A percentile compares a stretch with the other conserved stretches of the same genome.
phyloP scores from a whole-genome alignment of 768 basidiomycete species.

The Mycena olivaceomarginata region DNA sequence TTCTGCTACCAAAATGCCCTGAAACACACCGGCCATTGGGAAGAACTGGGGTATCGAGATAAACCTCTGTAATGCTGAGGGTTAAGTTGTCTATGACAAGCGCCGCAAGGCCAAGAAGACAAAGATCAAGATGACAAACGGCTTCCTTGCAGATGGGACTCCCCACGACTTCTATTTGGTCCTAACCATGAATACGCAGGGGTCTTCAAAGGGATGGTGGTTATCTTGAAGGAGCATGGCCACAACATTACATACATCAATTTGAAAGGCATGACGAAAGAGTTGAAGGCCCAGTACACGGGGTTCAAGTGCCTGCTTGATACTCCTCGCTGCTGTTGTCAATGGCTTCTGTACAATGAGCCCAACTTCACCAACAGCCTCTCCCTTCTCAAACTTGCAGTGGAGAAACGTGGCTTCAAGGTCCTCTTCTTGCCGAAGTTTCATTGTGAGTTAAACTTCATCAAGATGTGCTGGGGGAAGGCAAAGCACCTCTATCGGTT shows the following conservation, averaged over 20 bases:
- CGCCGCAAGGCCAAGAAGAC: constrained; percentile 50
- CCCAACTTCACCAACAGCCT: too few relatives aligned
- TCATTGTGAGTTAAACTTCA: too few relatives aligned
- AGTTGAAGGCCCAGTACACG: too few relatives aligned
- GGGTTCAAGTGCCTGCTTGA: too few relatives aligned
- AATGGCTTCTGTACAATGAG: too few relatives aligned
- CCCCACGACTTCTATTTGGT: constrained; percentile 55
- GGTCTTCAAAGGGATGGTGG: constrained; percentile 58
- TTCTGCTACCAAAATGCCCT: constrained; percentile 59
- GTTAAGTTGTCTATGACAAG: constrained; percentile 46
- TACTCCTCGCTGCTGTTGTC: too few relatives aligned
- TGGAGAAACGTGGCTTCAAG: too few relatives aligned
- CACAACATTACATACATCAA: not conserved
- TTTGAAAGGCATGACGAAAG: too few relatives aligned
- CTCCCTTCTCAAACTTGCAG: too few relatives aligned
- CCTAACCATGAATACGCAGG: constrained; percentile 48
- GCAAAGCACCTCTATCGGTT: too few relatives aligned
- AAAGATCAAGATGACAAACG: constrained; percentile 55
- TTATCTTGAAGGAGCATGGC: constrained; percentile 25
- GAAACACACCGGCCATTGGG: constrained; percentile 42
- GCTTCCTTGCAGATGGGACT: constrained; percentile 45
- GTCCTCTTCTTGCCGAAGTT: too few relatives aligned
- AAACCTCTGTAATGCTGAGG: constrained; percentile 40
- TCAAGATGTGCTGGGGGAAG: too few relatives aligned
- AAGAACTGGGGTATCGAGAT: constrained; percentile 49